Base-by-base conservation (phyloP, 2,329 filamentous ascomycete genomes). In the Diplodia seriata region DNA sequence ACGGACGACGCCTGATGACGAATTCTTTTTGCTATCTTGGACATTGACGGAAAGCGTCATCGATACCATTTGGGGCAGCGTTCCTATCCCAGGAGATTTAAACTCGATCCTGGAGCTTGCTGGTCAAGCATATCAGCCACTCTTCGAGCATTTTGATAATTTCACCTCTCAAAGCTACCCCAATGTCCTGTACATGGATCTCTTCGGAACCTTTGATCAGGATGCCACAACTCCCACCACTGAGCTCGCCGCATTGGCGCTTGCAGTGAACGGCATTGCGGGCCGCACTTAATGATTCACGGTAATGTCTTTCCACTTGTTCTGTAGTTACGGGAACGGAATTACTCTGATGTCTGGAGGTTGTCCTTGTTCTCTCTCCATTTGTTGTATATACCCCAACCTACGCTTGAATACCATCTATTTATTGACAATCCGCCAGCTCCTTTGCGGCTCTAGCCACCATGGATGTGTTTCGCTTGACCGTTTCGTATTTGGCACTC, bases 1-100 rank as follows among this genome's bases (percentile, higher is more conserved):
- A 33, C 73, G 76, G 9, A 75, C 76, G 26, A 43, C 67, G 12
- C 73, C 72, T n/a, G 78, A 75, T 68, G 76, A 77, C 66, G 71
- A 68, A 5, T 78, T 78, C 68, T 76, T 78, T 68, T 66, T 78
- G 15, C 70, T 79, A n/a, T 78, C 75, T 0, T 79, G 77, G 77
- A 77, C 76, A 1, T 70, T 78, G 9, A 79, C 77, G 1, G 76
- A 79, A 62, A 73, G 75, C 26, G 70, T 74, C 1, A 73, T 76
- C 55, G 76, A 78, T 47, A 23, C 59, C n/a, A 64, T 68, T n/a
- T 66, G 64, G 64, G 64, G 64, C 6, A 57, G 54, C 29, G 73
- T 78, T 1, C 67, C 77, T 18, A 76, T 75, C 40, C 70, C 72
- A 18, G 55, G 55, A 18, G 76, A 77, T 20, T 50, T 66, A 23